These are phyloP conservation scores for Hymenoscyphus salicellus DNA, from an alignment of 2,329 filamentous ascomycete genomes.

Conservation along the genomic window DNA sequence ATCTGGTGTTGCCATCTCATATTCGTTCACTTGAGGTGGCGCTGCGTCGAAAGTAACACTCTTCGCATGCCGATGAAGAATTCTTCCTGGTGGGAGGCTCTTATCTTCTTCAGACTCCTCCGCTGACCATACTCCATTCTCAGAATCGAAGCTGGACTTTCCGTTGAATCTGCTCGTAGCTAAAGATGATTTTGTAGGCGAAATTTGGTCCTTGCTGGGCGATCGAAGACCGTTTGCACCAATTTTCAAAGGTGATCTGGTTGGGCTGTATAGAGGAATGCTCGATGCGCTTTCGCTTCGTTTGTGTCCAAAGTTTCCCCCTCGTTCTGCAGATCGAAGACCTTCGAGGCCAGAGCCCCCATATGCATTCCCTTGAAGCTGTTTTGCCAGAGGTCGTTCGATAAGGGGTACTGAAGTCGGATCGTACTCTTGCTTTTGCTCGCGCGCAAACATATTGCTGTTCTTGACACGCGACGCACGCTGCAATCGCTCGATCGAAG, in stretches of 20 bases:
- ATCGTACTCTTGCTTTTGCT: slow-evolving; percentile 91
- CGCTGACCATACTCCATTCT: slow-evolving; percentile 65
- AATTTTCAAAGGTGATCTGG: slow-evolving; percentile 41
- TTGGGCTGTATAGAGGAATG: slow-evolving; percentile 52
- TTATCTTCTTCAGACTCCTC: slow-evolving; percentile 59
- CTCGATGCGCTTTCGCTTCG: slow-evolving; percentile 58
- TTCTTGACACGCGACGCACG: slow-evolving; percentile 94
- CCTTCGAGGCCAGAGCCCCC: slow-evolving; percentile 55
- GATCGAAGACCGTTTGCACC: slow-evolving; percentile 36
- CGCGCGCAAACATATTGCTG: slow-evolving; percentile 92
- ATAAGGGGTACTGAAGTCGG: slow-evolving; percentile 72
- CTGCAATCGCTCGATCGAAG: slow-evolving; percentile 93
- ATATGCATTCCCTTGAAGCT: slow-evolving; percentile 69
- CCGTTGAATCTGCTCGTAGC: slow-evolving; percentile 65
- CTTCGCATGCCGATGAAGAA: slow-evolving; percentile 81
- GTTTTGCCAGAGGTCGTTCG: slow-evolving; percentile 75
- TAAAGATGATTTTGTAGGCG: slow-evolving; percentile 87
- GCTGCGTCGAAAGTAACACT: slow-evolving; percentile 95
- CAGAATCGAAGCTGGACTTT: slow-evolving; percentile 61
- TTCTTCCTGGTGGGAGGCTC: slow-evolving; percentile 61
- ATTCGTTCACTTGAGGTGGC: slow-evolving; percentile 93
- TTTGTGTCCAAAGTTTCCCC: slow-evolving; percentile 43
- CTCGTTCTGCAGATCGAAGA: slow-evolving; percentile 49
- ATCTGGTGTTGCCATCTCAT: slow-evolving; percentile 95
- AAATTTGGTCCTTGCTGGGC: slow-evolving; percentile 68